Evolutionary conservation across 441 rosid species (phyloP), one percentile per base, ranked within the genome.

Genomic region (Sinapis alba): DNA sequence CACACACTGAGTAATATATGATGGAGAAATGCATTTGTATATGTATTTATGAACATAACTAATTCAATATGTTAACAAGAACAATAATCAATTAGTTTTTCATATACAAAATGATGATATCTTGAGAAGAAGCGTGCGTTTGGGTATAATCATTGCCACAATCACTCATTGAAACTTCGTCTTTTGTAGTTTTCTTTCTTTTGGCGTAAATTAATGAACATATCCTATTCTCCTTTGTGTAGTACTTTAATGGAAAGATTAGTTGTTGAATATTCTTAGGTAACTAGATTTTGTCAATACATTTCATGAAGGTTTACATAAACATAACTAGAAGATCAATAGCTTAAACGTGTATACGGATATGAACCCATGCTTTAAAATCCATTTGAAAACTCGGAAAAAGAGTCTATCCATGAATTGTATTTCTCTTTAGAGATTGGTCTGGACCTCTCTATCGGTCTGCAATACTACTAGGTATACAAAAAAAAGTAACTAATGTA

Each of bases 101-200:
- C 36, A 26, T 38, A 61, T 21, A 27, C 27, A 50, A 59, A 68
- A 78, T 72, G 62, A 67, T 73, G 69, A 41, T 45, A 45, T 58
- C 20, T 61, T 41, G 66, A 72, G 78, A 62, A 8, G 66, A 72
- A 73, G 81, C 81, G 70, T 78, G 81, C 81, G 19, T 78, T 68
- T 78, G 7, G 65, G 65, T 70, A 68, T 68, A 51, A 78, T 78
- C 78, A 78, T 78, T 72, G 68, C 70, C 70, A 61, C 60, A 72
- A 71, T 72, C 77, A 71, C 73, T 77, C 72, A 71, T 71, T 71
- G 32, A 50, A 38, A 62, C 45, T 76, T 63, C 62, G 26, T 66
- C 67, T 60, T 59, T 50, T 50, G 47, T 59, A 61, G 32, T 26
- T 53, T 62, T 28, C 19, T 41, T 16, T 61, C n/a, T 51, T 62